Evolutionary conservation across 192 early-diverging fungal genomes (phyloP), one percentile per base, ranked within the genome.

Genomic region (Coemansia sp.): DNA sequence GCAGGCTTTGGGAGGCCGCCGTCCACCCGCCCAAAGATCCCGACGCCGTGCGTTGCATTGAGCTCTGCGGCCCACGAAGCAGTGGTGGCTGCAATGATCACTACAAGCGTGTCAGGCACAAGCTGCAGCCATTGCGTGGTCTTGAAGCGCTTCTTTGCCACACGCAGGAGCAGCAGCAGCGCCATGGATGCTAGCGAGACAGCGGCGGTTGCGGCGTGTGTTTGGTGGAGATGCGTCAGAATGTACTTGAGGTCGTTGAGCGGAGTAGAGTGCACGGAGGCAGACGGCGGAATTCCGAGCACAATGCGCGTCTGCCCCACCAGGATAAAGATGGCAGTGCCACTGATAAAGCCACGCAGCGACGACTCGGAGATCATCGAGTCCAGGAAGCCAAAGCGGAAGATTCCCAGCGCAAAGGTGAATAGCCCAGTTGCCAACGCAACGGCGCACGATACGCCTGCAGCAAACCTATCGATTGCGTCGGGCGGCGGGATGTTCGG

Each of bases 321-420:
- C 61, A 95, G 88, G 18, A 99, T 87, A 0, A 98, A 95, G 37
- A 94, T 75, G 6, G 95, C 98, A 0, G 97, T 94, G 37, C 95
- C 98, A 23, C 93, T 90, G 52, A 98, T 93, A 69, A 99, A 99
- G 15, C 98, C 98, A 9, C 95, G 87, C 53, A 99, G 72, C n/a
- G 98, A 77, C 6, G 96, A 93, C 61, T 95, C 90, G 10, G 92
- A 94, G 65, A 99, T 87, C 43, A 99, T 89, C 21, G 95, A 97
- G 75, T 99, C 98, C 47, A 99, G 73, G 72, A 99, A 99, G n/a
- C 98, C 98, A 15, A 99, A 86, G 40, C 98, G 89, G 75, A 99
- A 93, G 80, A 98, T 91, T 9, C 98, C 98, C 67, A 99, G 79
- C 23, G 91, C 75, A 76, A 95, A 95, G 5, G 96, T 96, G 64